Percentiles rank a stretch among this genome's conserved stretches.
phyloP scores from a whole-genome alignment of 2,329 filamentous ascomycete species.

The Cladophialophora exuberans region DNA sequence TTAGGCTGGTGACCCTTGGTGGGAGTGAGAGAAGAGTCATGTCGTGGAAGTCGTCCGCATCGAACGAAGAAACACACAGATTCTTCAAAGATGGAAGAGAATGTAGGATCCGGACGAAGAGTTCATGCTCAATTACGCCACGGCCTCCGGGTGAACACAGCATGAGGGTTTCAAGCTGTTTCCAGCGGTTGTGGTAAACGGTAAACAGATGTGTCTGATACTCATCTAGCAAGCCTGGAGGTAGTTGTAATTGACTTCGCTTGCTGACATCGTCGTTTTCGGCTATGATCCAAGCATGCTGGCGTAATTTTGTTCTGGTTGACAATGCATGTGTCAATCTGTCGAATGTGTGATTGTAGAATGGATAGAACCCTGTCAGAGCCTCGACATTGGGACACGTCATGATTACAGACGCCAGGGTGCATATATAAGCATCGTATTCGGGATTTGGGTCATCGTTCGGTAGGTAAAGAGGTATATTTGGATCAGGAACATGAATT shows the following conservation, averaged over 20 bases:
- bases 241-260: slow-evolving; percentile 39
- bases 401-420: slow-evolving; percentile 61
- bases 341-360: slow-evolving; percentile 58
- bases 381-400: slow-evolving; percentile 61
- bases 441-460: slow-evolving; percentile 43
- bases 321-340: slow-evolving; percentile 60
- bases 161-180: slow-evolving; percentile 56
- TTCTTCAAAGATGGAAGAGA: slow-evolving; percentile 57
- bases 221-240: slow-evolving; percentile 52
- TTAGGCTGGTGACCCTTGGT: slow-evolving; percentile 54
- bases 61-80: slow-evolving; percentile 58
- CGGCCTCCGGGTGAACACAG: slow-evolving; percentile 51
- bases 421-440: slow-evolving; percentile 54
- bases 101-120: slow-evolving; percentile 58
- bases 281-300: slow-evolving; percentile 60
- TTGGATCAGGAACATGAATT: slow-evolving; percentile 56
- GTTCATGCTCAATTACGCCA: slow-evolving; percentile 55
- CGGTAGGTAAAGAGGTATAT: slow-evolving; percentile 40
- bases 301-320: slow-evolving; percentile 56
- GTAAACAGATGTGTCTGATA: slow-evolving; percentile 57
- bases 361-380: slow-evolving; percentile 56
- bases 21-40: slow-evolving; percentile 55
- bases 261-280: slow-evolving; percentile 46
- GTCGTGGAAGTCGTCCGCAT: slow-evolving; percentile 59
- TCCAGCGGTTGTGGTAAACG: slow-evolving; percentile 56